phyloP scores from a whole-genome alignment of 2,329 filamentous ascomycete genomes.

The Rosellinia necatrix region DNA sequence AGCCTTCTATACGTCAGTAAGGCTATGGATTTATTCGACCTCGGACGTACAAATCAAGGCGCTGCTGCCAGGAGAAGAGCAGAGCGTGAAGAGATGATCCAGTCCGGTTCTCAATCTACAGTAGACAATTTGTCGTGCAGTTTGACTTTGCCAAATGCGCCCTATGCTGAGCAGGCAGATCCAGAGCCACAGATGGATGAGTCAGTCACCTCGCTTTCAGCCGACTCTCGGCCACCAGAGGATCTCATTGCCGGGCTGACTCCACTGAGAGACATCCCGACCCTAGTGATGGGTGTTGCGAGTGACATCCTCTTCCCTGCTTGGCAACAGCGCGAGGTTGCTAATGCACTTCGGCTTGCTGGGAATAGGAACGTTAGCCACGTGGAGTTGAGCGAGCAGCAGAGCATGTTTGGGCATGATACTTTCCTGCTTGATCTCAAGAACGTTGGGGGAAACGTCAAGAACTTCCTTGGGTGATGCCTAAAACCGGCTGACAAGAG shows the following conservation, averaged over 20 bases:
- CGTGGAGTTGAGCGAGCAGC: constrained; percentile 89
- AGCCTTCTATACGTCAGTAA: constrained; percentile 96
- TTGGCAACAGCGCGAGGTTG: constrained; percentile 96
- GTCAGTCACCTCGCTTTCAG: constrained; percentile 39
- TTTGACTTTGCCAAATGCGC: constrained; percentile 78
- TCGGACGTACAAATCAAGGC: constrained; percentile 73
- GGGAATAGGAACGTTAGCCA: constrained; percentile 86
- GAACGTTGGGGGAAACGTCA: constrained; percentile 84
- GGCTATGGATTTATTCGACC: constrained; percentile 97
- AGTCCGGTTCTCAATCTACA: constrained; percentile 46
- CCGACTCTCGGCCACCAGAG: constrained; percentile 63
- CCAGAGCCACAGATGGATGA: constrained; percentile 45
- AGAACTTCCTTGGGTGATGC: constrained; percentile 71
- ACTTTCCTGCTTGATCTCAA: constrained; percentile 92
- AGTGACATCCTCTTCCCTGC: constrained; percentile 97
- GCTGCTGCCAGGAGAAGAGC: constrained; percentile 66
- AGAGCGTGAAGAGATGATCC: constrained; percentile 62
- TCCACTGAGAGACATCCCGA: constrained; percentile 74
- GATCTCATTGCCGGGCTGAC: constrained; percentile 80
- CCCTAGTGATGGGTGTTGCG: constrained; percentile 89
- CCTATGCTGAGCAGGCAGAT: constrained; percentile 81
- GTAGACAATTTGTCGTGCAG: constrained; percentile 65
- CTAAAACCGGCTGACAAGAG: neutral
- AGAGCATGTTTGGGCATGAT: constrained; percentile 94
- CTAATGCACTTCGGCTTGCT: constrained; percentile 74